Percentiles rank a stretch among this genome's conserved stretches.
These are phyloP conservation scores for Allantophomopsis cytisporea DNA, from an alignment of 2,329 filamentous ascomycete genomes.

Conservation along the genomic window DNA sequence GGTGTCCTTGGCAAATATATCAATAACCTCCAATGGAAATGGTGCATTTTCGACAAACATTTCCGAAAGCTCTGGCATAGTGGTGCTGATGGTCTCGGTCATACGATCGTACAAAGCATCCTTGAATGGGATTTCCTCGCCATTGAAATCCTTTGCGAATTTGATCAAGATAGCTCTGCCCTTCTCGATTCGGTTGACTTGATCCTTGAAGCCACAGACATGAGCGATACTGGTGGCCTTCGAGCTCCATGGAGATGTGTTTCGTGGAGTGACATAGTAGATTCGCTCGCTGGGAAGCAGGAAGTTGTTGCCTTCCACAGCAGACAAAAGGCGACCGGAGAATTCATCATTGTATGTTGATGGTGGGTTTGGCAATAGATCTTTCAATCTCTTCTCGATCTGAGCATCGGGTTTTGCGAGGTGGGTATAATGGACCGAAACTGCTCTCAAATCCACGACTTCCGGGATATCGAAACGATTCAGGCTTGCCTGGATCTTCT, in stretches of 20 bases:
- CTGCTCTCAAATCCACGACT: neutral
- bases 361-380: neutral
- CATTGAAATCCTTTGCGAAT: constrained; percentile 36
- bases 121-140: constrained; percentile 39
- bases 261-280: constrained; percentile 64
- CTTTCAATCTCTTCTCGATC: neutral
- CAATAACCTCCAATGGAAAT: constrained; percentile 57
- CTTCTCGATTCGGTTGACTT: constrained; percentile 70
- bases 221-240: constrained; percentile 90
- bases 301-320: neutral
- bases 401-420: neutral
- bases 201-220: constrained; percentile 67
- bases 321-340: neutral
- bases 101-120: constrained; percentile 84
- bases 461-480: neutral
- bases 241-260: constrained; percentile 94
- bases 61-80: constrained; percentile 51
- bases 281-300: constrained; percentile 4
- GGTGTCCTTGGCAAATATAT: constrained; percentile 52
- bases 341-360: neutral
- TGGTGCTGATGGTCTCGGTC: constrained; percentile 68
- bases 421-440: neutral
- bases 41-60: constrained; percentile 66
- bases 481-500: neutral
- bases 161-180: constrained; percentile 64